Conservation (phyloP, 1,139 yeast species). For the Yamadazyma conglobata region DNA sequence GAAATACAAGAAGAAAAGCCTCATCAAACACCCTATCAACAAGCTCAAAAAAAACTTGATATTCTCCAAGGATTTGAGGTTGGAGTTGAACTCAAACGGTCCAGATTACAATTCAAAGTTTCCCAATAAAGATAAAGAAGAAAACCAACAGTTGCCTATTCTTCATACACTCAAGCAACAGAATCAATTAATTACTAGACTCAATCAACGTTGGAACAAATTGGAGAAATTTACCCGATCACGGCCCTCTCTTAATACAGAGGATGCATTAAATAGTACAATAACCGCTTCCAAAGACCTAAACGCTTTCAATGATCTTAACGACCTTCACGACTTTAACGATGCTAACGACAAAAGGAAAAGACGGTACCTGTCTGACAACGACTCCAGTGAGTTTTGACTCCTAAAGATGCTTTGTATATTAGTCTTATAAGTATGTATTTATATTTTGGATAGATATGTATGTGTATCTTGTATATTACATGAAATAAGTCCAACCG, state of each 20-base stretch:
- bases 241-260: no score
- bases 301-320: not conserved
- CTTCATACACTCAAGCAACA: slow-evolving; percentile 20
- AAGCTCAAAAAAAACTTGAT: slow-evolving; percentile 22
- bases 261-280: no score
- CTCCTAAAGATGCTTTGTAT: not conserved
- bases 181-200: slow-evolving; percentile 31
- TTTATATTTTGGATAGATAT: not conserved
- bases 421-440: not conserved
- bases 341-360: slow-evolving; percentile 4
- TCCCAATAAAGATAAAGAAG: slow-evolving; percentile 5
- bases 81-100: slow-evolving; percentile 23
- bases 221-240: slow-evolving; percentile 2
- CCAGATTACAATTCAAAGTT: slow-evolving; percentile 8
- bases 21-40: slow-evolving; percentile 5
- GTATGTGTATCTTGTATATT: slow-evolving; percentile 4
- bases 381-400: slow-evolving; percentile 7
- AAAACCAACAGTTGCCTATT: slow-evolving; percentile 8
- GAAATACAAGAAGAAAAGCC: slow-evolving; percentile 7
- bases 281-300: no score
- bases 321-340: slow-evolving; percentile 5
- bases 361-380: slow-evolving; percentile 15
- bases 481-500: no score
- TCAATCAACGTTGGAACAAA: slow-evolving; percentile 39
- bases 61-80: slow-evolving; percentile 38